These are phyloP conservation scores for Saposhnikovia divaricata DNA, from an alignment of 129 eudicot species.

Conservation along the genomic window DNA sequence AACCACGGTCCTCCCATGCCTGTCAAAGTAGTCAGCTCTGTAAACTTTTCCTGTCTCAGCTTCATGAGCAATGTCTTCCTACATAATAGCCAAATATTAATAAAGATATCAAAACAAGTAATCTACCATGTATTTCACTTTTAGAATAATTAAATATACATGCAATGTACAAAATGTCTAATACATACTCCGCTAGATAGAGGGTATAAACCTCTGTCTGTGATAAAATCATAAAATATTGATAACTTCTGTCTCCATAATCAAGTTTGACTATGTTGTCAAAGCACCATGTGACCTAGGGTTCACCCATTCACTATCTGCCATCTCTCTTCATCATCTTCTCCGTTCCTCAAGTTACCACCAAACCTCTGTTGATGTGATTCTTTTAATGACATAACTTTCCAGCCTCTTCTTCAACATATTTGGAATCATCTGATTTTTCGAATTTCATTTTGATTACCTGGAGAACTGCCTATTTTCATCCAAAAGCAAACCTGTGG, in stretches of 20 bases:
- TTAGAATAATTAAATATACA: not conserved
- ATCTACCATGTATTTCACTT: not conserved
- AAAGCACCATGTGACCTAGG: not conserved
- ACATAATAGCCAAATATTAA: not conserved
- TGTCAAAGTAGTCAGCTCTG: slow-evolving; percentile 26
- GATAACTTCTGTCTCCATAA: not conserved
- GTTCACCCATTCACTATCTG: no score
- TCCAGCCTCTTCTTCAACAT: not conserved
- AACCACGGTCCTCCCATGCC: slow-evolving; percentile 26
- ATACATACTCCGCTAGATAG: not conserved
- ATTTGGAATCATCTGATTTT: not conserved
- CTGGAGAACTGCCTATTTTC: no score
- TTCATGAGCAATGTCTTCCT: slow-evolving; percentile 35
- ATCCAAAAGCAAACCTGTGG: not conserved
- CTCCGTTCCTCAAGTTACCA: not conserved
- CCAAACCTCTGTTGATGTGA: not conserved
- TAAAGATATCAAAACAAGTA: not conserved
- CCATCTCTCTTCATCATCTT: not conserved
- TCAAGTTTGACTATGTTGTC: not conserved
- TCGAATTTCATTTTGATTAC: no score
- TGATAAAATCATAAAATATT: not conserved
- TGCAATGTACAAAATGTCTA: not conserved
- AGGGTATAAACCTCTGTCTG: not conserved
- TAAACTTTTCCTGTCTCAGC: slow-evolving; percentile 31
- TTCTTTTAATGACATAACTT: not conserved